Conservation (phyloP, 768 basidiomycete species). For the Boletus speciosus region DNA sequence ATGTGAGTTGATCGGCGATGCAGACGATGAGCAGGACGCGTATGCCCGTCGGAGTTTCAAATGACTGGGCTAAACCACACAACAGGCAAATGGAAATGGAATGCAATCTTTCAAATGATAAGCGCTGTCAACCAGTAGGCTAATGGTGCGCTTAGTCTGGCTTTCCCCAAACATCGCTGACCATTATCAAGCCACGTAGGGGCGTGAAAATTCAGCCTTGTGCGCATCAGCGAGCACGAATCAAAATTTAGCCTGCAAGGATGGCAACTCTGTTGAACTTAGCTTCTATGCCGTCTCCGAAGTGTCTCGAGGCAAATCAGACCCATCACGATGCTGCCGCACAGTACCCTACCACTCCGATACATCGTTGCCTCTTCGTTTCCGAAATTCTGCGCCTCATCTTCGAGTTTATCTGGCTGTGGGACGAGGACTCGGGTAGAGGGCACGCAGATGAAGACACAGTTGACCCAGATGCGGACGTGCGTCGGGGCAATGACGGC, state of each 20-base stretch:
- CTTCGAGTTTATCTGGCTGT: not conserved
- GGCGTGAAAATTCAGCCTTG: not conserved
- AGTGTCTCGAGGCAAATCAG: not conserved
- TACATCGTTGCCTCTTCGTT: not conserved
- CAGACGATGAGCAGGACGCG: conserved; percentile 5
- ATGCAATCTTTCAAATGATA: too few relatives aligned
- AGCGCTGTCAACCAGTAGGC: not conserved
- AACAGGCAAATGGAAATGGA: too few relatives aligned
- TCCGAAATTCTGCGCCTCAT: not conserved
- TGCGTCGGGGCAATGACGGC: not conserved
- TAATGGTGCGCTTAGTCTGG: not conserved
- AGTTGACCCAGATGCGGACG: not conserved
- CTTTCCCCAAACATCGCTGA: not conserved
- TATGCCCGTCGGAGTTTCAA: conserved; percentile 24
- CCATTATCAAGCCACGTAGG: not conserved
- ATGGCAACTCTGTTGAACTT: not conserved
- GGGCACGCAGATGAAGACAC: not conserved
- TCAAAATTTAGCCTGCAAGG: not conserved
- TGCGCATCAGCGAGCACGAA: not conserved
- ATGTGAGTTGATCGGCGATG: not conserved
- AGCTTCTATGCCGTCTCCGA: not conserved
- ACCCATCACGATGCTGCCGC: too few relatives aligned
- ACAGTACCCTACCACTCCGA: not conserved
- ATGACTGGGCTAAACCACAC: not conserved
- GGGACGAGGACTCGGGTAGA: not conserved